Base-by-base conservation (phyloP, 2,329 filamentous ascomycete genomes). In the Polytolypa hystricis region DNA sequence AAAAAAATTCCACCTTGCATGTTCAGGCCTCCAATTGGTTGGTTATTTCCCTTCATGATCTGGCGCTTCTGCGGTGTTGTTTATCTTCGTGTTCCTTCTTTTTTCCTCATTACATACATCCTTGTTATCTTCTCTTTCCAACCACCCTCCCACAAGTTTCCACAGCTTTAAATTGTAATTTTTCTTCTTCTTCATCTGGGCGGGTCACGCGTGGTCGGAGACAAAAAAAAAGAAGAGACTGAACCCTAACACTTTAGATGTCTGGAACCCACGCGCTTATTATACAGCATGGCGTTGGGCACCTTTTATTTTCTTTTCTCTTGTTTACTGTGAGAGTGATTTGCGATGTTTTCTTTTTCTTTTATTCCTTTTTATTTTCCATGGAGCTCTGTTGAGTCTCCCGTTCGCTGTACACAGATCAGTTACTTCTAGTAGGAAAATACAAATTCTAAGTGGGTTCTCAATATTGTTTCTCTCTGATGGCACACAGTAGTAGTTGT, bases 31-130 rank as follows among this genome's bases (percentile, higher is more conserved):
- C 47, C 14, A 57, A 50, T 53, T 57, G 55, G 55, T 59, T 57
- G 53, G 52, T 58, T 56, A 58, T 57, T 47, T 52, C 47, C 49
- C 50, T 49, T 46, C 44, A 52, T 47, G 48, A 55, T 56, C 41
- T 55, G 54, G 51, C 35, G 39, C n/a, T n/a, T n/a, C n/a, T n/a
- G n/a, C n/a, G n/a, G n/a, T n/a, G n/a, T n/a, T n/a, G n/a, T 27
- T 31, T 25, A 25, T n/a, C 21, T 37, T 31, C 7, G 16, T 30
- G 50, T 47, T 36, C 41, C 38, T 41, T 33, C 40, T 43, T 43
- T 49, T 48, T 49, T 35, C 33, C 46, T 50, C 47, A 45, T 37
- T 47, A 50, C 56, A 55, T 58, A 57, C 54, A 49, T 52, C 51
- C 49, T 53, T 41, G 26, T n/a, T n/a, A n/a, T 35, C 34, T 33